Percentiles rank a stretch among this genome's conserved stretches.
phyloP scores from a whole-genome alignment of 2,329 filamentous ascomycete genomes.

The Paracoccidioides lutzii region DNA sequence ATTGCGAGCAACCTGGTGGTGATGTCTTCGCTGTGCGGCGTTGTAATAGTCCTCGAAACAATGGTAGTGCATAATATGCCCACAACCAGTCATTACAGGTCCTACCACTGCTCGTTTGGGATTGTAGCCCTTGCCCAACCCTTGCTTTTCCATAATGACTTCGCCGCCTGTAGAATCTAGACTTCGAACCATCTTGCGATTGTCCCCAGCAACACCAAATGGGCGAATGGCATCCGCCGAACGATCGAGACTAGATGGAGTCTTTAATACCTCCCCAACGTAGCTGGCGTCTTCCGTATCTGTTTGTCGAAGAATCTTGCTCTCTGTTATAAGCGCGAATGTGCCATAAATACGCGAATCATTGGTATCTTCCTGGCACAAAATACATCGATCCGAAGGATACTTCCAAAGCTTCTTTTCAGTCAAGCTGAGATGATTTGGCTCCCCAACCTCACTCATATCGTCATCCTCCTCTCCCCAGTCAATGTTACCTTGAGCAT shows the following conservation, averaged over 20 bases:
- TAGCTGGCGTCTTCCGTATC: constrained; percentile 70
- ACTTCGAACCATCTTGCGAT: constrained; percentile 64
- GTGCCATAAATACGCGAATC: constrained; percentile 83
- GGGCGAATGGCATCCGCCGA: constrained; percentile 73
- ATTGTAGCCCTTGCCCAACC: constrained; percentile 80
- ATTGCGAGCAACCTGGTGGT: constrained; percentile 83
- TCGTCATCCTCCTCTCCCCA: constrained; percentile 73
- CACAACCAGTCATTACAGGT: constrained; percentile 79
- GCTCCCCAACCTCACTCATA: constrained; percentile 49
- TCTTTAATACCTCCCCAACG: constrained; percentile 67
- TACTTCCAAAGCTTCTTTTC: constrained; percentile 78
- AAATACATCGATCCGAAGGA: constrained; percentile 80
- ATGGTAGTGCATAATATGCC: constrained; percentile 95
- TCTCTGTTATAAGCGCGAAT: constrained; percentile 80
- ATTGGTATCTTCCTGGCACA: constrained; percentile 92
- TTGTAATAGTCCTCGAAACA: constrained; percentile 90
- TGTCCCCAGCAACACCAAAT: constrained; percentile 82
- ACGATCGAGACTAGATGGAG: constrained; percentile 69
- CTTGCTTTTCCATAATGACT: constrained; percentile 62
- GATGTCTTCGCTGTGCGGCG: constrained; percentile 70
- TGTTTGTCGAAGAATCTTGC: constrained; percentile 74
- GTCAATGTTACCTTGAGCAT: constrained; percentile 73
- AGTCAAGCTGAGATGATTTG: constrained; percentile 35
- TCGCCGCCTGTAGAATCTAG: constrained; percentile 58
- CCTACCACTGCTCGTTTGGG: constrained; percentile 53